A percentile compares a stretch with the other conserved stretches of the same genome.
These are phyloP conservation scores for Mytilinidion resinicola DNA, from an alignment of 495 filamentous ascomycete species.

Conservation along the genomic window DNA sequence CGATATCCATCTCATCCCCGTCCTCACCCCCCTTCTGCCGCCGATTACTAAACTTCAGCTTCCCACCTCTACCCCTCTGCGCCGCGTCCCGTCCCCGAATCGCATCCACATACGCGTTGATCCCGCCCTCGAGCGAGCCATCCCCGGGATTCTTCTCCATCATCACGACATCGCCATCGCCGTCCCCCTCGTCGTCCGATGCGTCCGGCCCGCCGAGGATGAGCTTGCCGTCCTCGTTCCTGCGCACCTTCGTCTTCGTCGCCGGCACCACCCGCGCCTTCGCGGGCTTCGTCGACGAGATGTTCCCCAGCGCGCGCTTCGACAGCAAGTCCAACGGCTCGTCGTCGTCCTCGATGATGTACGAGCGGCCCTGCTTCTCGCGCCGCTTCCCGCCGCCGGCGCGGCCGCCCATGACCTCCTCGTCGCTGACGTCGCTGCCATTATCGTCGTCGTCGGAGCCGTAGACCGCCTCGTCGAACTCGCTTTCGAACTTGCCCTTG, in stretches of 20 bases:
- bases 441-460: slow-evolving; percentile 63
- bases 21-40: slow-evolving; percentile 54
- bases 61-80: slow-evolving; percentile 72
- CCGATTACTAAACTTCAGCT: slow-evolving; percentile 78
- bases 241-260: slow-evolving; percentile 58
- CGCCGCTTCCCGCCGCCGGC: slow-evolving; percentile 49
- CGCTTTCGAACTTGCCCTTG: slow-evolving; percentile 68
- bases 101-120: slow-evolving; percentile 89
- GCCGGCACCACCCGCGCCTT: slow-evolving; percentile 39
- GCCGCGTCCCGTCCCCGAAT: slow-evolving; percentile 78
- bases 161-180: slow-evolving; percentile 50
- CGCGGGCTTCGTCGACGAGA: slow-evolving; percentile 79
- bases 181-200: slow-evolving; percentile 51
- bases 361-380: slow-evolving; percentile 37
- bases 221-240: slow-evolving; percentile 81
- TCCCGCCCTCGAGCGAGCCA: slow-evolving; percentile 48
- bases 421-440: slow-evolving; percentile 47
- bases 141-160: slow-evolving; percentile 38
- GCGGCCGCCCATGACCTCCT: slow-evolving; percentile 31
- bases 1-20: slow-evolving; percentile 63
- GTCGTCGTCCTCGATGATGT: slow-evolving; percentile 87
- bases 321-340: slow-evolving; percentile 92
- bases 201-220: slow-evolving; percentile 57
- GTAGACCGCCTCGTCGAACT: slow-evolving; percentile 92
- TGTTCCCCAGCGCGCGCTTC: slow-evolving; percentile 79